A percentile compares a stretch with the other conserved stretches of the same genome.
Evolutionary conservation across 768 basidiomycete genomes (phyloP).

Genomic region (Leccinum barrowsii): DNA sequence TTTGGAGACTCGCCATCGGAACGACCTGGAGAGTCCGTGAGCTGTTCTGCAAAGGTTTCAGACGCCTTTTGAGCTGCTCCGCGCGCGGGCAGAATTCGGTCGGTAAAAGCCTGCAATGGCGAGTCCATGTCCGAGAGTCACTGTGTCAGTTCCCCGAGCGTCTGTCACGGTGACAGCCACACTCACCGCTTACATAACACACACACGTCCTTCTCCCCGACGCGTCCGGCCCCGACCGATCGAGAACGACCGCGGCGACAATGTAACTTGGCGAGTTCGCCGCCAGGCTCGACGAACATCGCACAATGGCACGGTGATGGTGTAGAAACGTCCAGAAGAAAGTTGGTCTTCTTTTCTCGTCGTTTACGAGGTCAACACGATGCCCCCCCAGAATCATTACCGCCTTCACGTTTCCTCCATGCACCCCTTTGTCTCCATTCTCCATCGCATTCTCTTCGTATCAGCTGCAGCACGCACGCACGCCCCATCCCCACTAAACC

Average conservation of each 20-base stretch:
- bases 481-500: constrained; percentile 10
- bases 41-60: constrained; percentile 32
- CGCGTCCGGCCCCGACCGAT: background rate
- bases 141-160: constrained; percentile 16
- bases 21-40: constrained; percentile 23
- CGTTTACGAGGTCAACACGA: constrained; percentile 3
- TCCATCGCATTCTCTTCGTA: constrained; percentile 13
- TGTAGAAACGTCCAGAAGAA: background rate
- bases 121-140: background rate
- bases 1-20: constrained; percentile 22
- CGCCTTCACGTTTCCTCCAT: constrained; percentile 21
- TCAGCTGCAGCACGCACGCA: constrained; percentile 10
- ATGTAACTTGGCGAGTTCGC: background rate
- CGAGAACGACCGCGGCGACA: constrained; percentile 2
- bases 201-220: background rate
- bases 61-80: constrained; percentile 34
- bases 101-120: constrained; percentile 9
- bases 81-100: constrained; percentile 25
- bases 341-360: background rate
- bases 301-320: background rate
- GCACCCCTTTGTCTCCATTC: constrained; percentile 18
- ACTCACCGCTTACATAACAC: constrained; percentile 16
- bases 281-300: background rate
- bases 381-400: constrained; percentile 16
- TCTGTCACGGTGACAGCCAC: background rate